Evolutionary conservation across 306 rosid genomes (phyloP).

Genomic region (Mimosa pudica): DNA sequence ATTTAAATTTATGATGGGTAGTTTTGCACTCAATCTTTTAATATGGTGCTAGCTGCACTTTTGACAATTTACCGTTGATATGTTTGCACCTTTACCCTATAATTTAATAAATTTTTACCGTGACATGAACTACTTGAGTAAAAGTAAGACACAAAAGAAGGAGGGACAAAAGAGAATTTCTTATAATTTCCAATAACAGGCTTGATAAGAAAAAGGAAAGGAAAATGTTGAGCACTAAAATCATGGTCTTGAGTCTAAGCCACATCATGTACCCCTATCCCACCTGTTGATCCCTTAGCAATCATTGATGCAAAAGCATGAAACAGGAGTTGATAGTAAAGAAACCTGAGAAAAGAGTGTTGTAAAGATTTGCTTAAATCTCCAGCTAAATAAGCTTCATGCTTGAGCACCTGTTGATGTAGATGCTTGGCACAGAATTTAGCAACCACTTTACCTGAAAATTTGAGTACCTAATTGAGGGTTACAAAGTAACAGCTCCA

Average conservation of each 20-base stretch:
- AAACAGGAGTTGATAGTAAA: conserved; percentile 14
- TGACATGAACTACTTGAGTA: conserved; percentile 23
- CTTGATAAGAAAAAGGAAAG: neutral
- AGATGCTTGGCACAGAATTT: conserved; percentile 95
- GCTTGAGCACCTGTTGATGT: conserved; percentile 75
- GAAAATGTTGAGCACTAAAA: conserved; percentile 24
- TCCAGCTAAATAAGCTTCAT: conserved; percentile 77
- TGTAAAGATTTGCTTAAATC: conserved; percentile 72
- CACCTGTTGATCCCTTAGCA: conserved; percentile 26
- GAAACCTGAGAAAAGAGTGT: conserved; percentile 83
- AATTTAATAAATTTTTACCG: conserved; percentile 5
- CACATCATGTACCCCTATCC: conserved; percentile 29
- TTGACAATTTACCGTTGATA: too few relatives aligned
- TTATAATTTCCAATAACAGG: conserved; percentile 23
- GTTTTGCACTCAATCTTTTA: too few relatives aligned
- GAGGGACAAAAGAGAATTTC: conserved; percentile 26
- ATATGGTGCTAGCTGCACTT: too few relatives aligned
- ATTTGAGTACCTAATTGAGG: conserved; percentile 30
- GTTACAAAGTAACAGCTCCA: conserved; percentile 18
- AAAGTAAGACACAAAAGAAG: conserved; percentile 23
- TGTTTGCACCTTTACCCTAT: too few relatives aligned
- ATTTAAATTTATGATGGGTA: too few relatives aligned
- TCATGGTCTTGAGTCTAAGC: conserved; percentile 28
- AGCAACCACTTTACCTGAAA: conserved; percentile 92
- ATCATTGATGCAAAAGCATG: conserved; percentile 30